Base-by-base conservation (phyloP, 352 stramenopile species). In the Peronosclerospora sorghi region DNA sequence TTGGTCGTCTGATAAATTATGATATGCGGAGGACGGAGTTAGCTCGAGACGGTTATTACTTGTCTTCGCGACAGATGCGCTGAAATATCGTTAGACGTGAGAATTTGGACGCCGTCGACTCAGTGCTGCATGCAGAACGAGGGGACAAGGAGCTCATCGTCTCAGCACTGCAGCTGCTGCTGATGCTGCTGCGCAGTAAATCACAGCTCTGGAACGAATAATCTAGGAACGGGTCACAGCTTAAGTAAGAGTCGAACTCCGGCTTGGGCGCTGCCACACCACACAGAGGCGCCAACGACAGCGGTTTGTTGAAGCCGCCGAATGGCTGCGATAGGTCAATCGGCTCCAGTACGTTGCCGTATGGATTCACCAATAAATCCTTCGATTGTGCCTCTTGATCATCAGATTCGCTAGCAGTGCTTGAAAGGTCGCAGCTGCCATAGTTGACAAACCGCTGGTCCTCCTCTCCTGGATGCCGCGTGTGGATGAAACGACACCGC, bases 401-500 rank as follows among this genome's bases (percentile, higher is more conserved):
- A 44, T 88, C 73, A 13, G 68, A 77, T 49, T 86, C 75, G 51
- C 73, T 86, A 8, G 62, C 54, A 1, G 73, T 80, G 35, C 68
- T 83, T 15, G 68, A 75, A 37, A 77, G 38, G 28, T 83, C 59
- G 7, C 60, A 59, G 32, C 53, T 59, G 19, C 48, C 43, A 34
- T 50, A 64, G 35, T 64, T 35, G 8, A 64, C 45, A 21, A 67
- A 67, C 8, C 58, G 48, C 45, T 67, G 58, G 45, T 72, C 62
- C 29, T 56, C 57, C 17, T 72, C 62, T 14, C 48, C 56, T 4
- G 45, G 32, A 35, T 64, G 51, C 5, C 52, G 46, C 7, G 46
- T 58, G 62, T 95, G 83, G 32, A 95, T 92, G 51, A 95, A 95
- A 32, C 83, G 77, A 51, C 83, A 95, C 17, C 83, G 77, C 7